Evolutionary conservation across 2,329 filamentous ascomycete species (phyloP), one percentile per base, ranked within the genome.

Genomic region (Hypomyces perniciosus): DNA sequence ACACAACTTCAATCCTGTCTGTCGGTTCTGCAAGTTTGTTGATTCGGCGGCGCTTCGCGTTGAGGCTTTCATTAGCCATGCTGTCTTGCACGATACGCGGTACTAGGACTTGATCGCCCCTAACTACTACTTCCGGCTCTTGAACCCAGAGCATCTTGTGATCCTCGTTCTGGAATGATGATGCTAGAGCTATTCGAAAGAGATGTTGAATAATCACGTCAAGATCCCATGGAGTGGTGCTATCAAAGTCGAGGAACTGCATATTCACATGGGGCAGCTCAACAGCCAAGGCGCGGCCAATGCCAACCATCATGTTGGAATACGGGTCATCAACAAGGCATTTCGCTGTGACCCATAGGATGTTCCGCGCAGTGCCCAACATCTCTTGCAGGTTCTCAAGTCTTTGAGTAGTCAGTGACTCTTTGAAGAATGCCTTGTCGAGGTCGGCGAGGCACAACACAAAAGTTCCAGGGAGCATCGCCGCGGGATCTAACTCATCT

Each of bases 231-330:
- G 20, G 42, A 44, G 27, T n/a, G 2, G 5, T 44, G 8, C 12
- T 35, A 41, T 46, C 44, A 46, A 46, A 46, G 34, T 46, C 34
- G 1, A 46, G 20, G n/a, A 46, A 46, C 8, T 46, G 44, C 44
- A 46, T 35, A 5, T 10, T 35, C 30, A 46, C 20, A 38, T 46
- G 31, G 6, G 44, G 44, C 30, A 46, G 31, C 29, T 46, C 44
- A 38, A 35, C 44, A 1, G 34, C 31, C 5, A 46, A 12, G n/a
- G 31, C 31, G 5, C 44, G 44, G 29, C 44, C 44, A 28, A 46
- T 30, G 2, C 31, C 44, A 37, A 46, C 44, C 44, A 46, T 46
- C 30, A 46, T 37, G 31, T 46, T 46, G 3, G 34, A 37, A 30
- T 46, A 38, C 10, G 46, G 37, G 30, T 42, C 13, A 20, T 33